Conservation (phyloP, 2,329 filamentous ascomycete species). For the Paraphoma chrysanthemicola region DNA sequence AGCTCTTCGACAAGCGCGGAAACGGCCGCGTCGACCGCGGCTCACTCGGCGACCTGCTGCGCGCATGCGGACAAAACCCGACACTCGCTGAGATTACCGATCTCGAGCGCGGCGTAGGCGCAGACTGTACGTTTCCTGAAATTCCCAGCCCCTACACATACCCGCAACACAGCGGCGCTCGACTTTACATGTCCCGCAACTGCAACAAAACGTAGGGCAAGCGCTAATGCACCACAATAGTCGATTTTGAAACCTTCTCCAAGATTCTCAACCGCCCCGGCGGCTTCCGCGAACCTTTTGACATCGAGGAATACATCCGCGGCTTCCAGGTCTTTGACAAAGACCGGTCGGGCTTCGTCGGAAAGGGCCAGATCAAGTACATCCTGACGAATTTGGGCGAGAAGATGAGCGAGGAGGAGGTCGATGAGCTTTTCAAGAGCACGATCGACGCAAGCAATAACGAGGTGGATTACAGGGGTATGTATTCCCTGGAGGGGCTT, state of each 20-base stretch:
- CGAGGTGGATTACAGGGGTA: constrained; percentile 97
- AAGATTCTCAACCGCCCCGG: constrained; percentile 96
- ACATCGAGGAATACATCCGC: constrained; percentile 97
- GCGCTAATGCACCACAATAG: constrained; percentile 55
- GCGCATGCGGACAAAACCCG: constrained; percentile 97
- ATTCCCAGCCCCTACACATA: background rate
- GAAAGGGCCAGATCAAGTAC: constrained; percentile 96
- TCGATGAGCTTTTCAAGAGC: constrained; percentile 93
- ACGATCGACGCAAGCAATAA: constrained; percentile 94
- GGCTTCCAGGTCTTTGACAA: constrained; percentile 99
- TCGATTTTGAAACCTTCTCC: constrained; percentile 97
- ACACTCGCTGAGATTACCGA: constrained; percentile 92
- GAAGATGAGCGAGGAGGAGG: constrained; percentile 99
- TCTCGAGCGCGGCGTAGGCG: constrained; percentile 86
- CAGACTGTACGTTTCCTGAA: constrained; percentile 76
- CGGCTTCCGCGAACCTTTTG: constrained; percentile 96
- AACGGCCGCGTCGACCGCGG: constrained; percentile 89
- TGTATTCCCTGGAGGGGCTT: constrained; percentile 32
- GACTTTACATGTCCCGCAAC: background rate
- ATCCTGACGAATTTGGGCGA: constrained; percentile 97
- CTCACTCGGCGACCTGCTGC: constrained; percentile 88
- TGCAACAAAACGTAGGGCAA: background rate
- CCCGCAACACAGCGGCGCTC: background rate
- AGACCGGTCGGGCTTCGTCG: constrained; percentile 97
- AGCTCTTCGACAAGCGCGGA: constrained; percentile 99